Evolutionary conservation across 306 rosid genomes (phyloP), one percentile per base, ranked within the genome.

Genomic region (Citrullus amarus): DNA sequence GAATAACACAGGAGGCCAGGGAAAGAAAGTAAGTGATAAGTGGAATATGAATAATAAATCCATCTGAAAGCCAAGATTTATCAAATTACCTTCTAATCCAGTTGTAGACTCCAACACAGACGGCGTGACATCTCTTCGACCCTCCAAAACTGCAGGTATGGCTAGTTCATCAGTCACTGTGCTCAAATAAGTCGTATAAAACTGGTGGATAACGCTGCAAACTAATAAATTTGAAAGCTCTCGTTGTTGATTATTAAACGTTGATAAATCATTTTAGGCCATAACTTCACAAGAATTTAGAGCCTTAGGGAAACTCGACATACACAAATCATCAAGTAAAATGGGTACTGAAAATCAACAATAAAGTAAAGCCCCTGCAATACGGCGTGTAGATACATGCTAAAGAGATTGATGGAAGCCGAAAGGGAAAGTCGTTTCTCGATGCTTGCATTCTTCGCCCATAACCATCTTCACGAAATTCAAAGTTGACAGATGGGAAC

Each of bases 41-140:
- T 76, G 20, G 48, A 76, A 76, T 38, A 20, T 16, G 28, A 50
- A 48, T 4, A 30, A 30, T 22, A 53, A 46, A 12, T 28, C 30
- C 41, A 44, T 44, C n/a, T 28, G 63, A 72, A 30, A 51, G 43
- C 61, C 10, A 16, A 80, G 79, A 81, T 77, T 44, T 36, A 41
- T 79, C 67, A 46, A 46, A 18, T 32, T 79, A 94, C 98, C 98
- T 88, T 94, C 93, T 82, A 94, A 87, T 79, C 98, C 95, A 39
- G 98, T 94, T 75, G 97, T 88, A 63, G 88, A 88, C 85, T 89
- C 87, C 90, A 94, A 77, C 56, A 92, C 87, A 60, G 82, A 85
- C 3, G 97, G 98, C 22, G 98, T 92, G 66, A 94, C 89, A 20
- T 88, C 88, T 85, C 96, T 90, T 0, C 89, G 72, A 78, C 97